Evolutionary conservation across 2,329 filamentous ascomycete genomes (phyloP), one percentile per base, ranked within the genome.

Genomic region (Clarireedia monteithiana): DNA sequence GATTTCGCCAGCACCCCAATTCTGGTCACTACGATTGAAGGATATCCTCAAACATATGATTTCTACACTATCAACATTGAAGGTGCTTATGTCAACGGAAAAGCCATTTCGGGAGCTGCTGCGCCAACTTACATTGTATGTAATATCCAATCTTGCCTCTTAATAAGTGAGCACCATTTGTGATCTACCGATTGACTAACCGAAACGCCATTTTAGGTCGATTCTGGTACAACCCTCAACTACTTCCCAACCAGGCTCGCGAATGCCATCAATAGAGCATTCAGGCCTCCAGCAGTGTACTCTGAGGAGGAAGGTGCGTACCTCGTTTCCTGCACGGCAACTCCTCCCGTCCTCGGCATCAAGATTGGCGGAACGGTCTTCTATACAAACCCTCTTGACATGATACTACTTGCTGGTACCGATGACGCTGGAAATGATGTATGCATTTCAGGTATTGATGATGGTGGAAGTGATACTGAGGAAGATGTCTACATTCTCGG

Each of bases 141-240:
- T 14, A 34, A 4, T 34, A 4, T 34, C 30, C 30, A 34, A 12
- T 34, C 10, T 12, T 12, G 10, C 30, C 5, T 7, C 10, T 9
- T 9, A 7, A 30, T 30, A 7, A 9, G 7, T 7, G 30, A 9
- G 14, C 10, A 34, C 2, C 10, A 9, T 34, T 12, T 12, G 3
- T 12, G 5, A 12, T 34, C 12, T 9, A 12, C 12, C 3, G 30
- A 34, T 34, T 34, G 30, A 34, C 30, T 34, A 4, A 34, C 30
- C 30, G 30, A 34, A 12, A 34, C 10, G 30, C 30, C 30, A 12
- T 34, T 14, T 12, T 34, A 34, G 30, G 58, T 78, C 24, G 76
- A 79, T 62, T 73, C 69, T 1, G 75, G 74, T 5, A 76, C 73
- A 4, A 67, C 65, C 0, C 62, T 73, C 15, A 72, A 72, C 57